Evolutionary conservation across 176 grass and related monocot species (phyloP).

Genomic region (Tillandsia leiboldiana): DNA sequence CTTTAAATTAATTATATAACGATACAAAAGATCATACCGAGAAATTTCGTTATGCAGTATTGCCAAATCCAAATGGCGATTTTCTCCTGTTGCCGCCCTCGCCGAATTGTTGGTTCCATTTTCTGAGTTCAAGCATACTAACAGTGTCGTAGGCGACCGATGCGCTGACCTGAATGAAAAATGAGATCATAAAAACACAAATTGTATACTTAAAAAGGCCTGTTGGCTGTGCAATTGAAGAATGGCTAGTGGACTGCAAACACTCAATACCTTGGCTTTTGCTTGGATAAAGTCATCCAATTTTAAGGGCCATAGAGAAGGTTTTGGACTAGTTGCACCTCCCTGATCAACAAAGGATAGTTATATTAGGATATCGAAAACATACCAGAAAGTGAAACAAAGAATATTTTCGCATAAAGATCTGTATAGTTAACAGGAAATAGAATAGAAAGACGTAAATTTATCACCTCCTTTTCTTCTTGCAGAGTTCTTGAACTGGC

Average conservation of each 20-base stretch:
- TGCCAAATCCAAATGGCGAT: slow-evolving; percentile 67
- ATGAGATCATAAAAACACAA: not conserved
- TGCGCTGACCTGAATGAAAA: slow-evolving; percentile 52
- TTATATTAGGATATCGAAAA: not conserved
- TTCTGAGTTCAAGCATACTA: slow-evolving; percentile 81
- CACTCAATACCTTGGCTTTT: slow-evolving; percentile 65
- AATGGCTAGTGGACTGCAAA: not conserved
- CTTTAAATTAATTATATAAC: not conserved
- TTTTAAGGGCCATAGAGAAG: slow-evolving; percentile 46
- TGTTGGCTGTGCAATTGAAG: not conserved
- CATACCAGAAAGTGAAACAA: not conserved
- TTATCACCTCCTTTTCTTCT: slow-evolving; percentile 61
- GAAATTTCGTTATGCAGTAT: not conserved
- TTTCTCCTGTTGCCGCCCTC: slow-evolving; percentile 65
- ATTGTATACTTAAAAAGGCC: not conserved
- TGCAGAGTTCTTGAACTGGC: slow-evolving; percentile 13
- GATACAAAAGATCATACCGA: not conserved
- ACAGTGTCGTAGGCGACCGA: slow-evolving; percentile 73
- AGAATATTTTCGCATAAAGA: not conserved
- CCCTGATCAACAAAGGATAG: slow-evolving; percentile 27
- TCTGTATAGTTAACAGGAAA: too few relatives aligned
- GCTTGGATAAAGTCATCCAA: slow-evolving; percentile 90
- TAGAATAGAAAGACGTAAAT: not conserved
- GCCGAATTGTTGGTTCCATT: slow-evolving; percentile 91
- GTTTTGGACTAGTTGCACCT: slow-evolving; percentile 19